Base-by-base conservation (phyloP, 2,329 filamentous ascomycete species). In the Monosporascus sp. region DNA sequence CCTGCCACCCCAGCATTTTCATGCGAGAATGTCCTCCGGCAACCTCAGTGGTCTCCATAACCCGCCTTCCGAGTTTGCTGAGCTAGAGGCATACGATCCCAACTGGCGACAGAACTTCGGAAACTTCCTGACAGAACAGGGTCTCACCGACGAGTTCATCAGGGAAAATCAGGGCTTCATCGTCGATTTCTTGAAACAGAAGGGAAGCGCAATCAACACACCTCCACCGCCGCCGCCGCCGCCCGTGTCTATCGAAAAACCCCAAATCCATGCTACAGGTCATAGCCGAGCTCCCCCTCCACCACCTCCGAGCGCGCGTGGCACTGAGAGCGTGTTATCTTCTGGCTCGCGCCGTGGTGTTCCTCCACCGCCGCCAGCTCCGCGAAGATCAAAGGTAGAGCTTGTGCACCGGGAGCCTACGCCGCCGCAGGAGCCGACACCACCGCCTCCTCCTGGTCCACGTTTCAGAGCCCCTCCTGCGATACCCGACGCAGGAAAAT, bases 401-500 rank as follows among this genome's bases (percentile, higher is more conserved):
- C 51, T 69, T 9, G 59, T 73, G 3, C 64, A 69, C 44, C 64
- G 72, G 52, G 78, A 78, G 58, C 72, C 75, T n/a, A 75, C 79
- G 38, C 83, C 88, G n/a, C 81, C 87, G 31, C 80, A 85, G 65
- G 87, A 90, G 55, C 82, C 87, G 16, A 85, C 86, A 16, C 89
- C 90, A 14, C 83, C 86, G 19, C 79, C 80, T 9, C 89, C 90
- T 11, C 83, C 86, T n/a, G 79, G 79, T 9, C 81, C 85, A 22
- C 81, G 86, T 50, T 97, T 96, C 74, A 82, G 85, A 59, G 93
- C 90, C 8, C 94, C 94, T 46, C 94, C 94, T 36, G 90, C 93
- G 2, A 73, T 97, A 55, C 84, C 90, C 52, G 92, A 96, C 69
- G 94, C 94, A 54, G 94, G 94, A 38, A 96, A 90, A 71, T 94